Conservation (phyloP, 805 yeast species). For the Debaryomyces maramus region DNA sequence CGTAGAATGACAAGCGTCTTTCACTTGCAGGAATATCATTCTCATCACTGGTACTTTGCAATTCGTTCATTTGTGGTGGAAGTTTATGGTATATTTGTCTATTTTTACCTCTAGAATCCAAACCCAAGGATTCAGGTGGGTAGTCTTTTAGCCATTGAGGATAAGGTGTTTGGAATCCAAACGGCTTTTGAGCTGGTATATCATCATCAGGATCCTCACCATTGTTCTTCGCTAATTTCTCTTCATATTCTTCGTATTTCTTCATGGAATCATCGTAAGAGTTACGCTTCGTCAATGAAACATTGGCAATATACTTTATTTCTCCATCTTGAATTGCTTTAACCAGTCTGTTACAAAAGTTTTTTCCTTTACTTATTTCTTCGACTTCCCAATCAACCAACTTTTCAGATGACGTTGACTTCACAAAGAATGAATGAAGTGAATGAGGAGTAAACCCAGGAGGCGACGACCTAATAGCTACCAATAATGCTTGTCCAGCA, state of each 20-base stretch:
- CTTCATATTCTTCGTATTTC: slow-evolving; percentile 22
- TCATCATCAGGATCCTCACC: slow-evolving; percentile 28
- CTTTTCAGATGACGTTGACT: slow-evolving; percentile 14
- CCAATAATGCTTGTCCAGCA: slow-evolving; percentile 37
- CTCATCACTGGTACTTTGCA: slow-evolving; percentile 24
- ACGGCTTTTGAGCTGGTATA: slow-evolving; percentile 26
- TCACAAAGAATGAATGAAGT: slow-evolving; percentile 32
- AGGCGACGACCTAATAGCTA: slow-evolving; percentile 28
- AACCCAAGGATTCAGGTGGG: slow-evolving; percentile 11
- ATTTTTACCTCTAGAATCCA: slow-evolving; percentile 13
- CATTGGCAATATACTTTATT: slow-evolving; percentile 26
- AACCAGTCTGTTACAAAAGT: slow-evolving; percentile 33
- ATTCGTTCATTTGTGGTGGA: slow-evolving; percentile 34
- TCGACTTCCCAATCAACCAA: slow-evolving; percentile 33
- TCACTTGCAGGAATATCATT: slow-evolving; percentile 23
- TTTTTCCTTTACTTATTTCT: slow-evolving; percentile 34
- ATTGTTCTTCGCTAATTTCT: slow-evolving; percentile 22
- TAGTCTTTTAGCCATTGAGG: slow-evolving; percentile 30
- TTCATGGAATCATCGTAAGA: slow-evolving; percentile 19
- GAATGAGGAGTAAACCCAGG: slow-evolving; percentile 37
- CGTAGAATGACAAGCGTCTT: slow-evolving; percentile 25
- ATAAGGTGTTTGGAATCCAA: slow-evolving; percentile 34
- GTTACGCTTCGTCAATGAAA: slow-evolving; percentile 36
- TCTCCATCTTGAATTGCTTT: slow-evolving; percentile 27
- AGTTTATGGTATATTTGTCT: slow-evolving; percentile 25